phyloP scores from a whole-genome alignment of 495 filamentous ascomycete genomes.

The Parmelia sp. region DNA sequence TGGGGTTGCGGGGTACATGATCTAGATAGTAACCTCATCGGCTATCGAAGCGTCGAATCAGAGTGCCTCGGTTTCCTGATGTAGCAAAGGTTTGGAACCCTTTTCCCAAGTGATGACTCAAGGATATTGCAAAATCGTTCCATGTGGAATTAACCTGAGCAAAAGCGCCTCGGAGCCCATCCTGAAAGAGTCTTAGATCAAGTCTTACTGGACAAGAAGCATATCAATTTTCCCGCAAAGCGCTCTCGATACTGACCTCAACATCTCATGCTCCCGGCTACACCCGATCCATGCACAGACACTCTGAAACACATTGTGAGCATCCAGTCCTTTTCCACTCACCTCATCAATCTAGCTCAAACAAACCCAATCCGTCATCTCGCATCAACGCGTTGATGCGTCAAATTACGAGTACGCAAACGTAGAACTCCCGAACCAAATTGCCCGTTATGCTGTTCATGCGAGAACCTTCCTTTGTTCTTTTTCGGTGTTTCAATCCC shows the following conservation, averaged over 20 bases:
- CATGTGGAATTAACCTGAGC: background rate
- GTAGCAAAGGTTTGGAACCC: background rate
- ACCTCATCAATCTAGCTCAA: background rate
- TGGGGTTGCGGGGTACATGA: constrained; percentile 18
- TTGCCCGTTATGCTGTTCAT: background rate
- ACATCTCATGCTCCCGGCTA: background rate
- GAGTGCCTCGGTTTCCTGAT: background rate
- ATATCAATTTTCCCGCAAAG: background rate
- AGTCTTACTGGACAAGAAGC: background rate
- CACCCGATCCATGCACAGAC: constrained; percentile 4
- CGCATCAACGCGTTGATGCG: constrained; percentile 6
- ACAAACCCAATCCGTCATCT: constrained; percentile 1
- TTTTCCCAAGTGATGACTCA: background rate
- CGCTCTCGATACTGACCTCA: background rate
- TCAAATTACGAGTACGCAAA: background rate
- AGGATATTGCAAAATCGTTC: background rate
- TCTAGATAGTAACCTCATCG: constrained; percentile 1
- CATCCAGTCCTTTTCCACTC: background rate
- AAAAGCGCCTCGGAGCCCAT: too few relatives aligned
- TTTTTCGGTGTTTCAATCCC: background rate
- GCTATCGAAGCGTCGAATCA: constrained; percentile 7
- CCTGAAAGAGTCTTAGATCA: background rate
- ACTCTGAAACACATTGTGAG: background rate
- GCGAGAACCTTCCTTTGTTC: background rate
- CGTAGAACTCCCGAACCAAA: background rate